These are phyloP conservation scores for Benincasa hispida DNA, from an alignment of 306 rosid genomes.

Conservation along the genomic window DNA sequence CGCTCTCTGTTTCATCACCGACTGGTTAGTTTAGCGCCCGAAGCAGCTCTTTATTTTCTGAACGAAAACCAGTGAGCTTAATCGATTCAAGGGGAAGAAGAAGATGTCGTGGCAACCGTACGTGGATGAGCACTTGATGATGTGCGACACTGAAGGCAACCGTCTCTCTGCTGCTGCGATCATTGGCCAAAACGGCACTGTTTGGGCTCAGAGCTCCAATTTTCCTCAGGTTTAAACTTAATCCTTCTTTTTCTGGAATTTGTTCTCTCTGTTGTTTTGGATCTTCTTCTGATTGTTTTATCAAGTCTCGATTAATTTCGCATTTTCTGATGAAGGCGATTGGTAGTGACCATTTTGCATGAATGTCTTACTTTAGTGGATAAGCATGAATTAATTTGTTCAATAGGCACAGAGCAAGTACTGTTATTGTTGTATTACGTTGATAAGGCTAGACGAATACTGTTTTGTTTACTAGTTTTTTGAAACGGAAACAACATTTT, in stretches of 20 bases:
- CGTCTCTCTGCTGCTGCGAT: conserved; percentile 41
- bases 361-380: too few species aligned
- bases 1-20: too few species aligned
- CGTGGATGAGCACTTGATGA: conserved; percentile 49
- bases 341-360: too few species aligned
- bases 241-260: background rate
- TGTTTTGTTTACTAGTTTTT: background rate
- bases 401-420: too few species aligned
- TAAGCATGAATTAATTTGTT: too few species aligned
- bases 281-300: background rate
- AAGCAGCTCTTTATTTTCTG: too few species aligned
- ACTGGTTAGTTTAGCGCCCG: too few species aligned
- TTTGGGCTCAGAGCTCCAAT: conserved; percentile 48
- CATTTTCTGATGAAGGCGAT: too few species aligned
- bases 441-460: background rate
- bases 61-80: too few species aligned
- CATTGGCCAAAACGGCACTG: conserved; percentile 45
- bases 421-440: background rate
- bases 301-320: background rate
- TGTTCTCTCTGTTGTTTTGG: background rate
- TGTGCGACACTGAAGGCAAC: conserved; percentile 38
- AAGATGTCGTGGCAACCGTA: conserved; percentile 59
- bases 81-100: too few species aligned
- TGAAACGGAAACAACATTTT: too few species aligned
- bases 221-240: conserved; percentile 35